Base-by-base conservation (phyloP, 1,284 basidiomycete genomes). In the Ceratobasidium sp. region DNA sequence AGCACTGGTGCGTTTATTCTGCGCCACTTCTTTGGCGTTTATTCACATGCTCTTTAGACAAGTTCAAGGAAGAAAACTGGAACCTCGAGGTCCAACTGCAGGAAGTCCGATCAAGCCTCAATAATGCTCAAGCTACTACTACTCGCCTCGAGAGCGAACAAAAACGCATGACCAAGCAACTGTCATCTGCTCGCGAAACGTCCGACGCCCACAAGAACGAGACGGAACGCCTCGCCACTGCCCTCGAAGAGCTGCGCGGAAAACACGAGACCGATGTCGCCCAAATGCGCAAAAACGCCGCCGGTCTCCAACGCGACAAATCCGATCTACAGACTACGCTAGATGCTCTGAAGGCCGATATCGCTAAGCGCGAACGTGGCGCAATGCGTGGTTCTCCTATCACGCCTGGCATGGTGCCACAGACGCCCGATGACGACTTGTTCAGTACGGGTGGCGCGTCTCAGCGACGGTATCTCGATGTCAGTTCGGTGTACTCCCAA, bases 21-120 rank as follows among this genome's bases (percentile, higher is more conserved):
- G 56, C n/a, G 11, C 54, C 45, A 75, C 56, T 72, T 53, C 11
- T 27, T 47, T 78, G n/a, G 27, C n/a, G 56, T 45, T 59, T 60
- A 56, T 56, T 76, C 11, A 75, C 45, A 11, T 11, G n/a, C 45
- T 76, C 75, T 59, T 72, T 79, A 87, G 90, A 93, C 66, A 94
- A 95, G 76, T 97, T 91, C 89, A 97, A 96, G 85, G 96, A 98
- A 83, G 96, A 97, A 84, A 98, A 98, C 82, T 99, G 97, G 97
- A 97, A 98, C 81, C 91, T 99, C 77, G 96, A 99, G 85, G 94
- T 98, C 60, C 89, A 89, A 27, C 87, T 96, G 36, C 97, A 99
- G 82, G 96, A 98, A 77, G 87, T 97, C 29, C 91, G 92, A 51
- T 84, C 89, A 0, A 89, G 93, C 78, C 86, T 94, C 50, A 81